Base-by-base conservation (phyloP, 2,329 filamentous ascomycete genomes). In the Diaporthe citriasiana region DNA sequence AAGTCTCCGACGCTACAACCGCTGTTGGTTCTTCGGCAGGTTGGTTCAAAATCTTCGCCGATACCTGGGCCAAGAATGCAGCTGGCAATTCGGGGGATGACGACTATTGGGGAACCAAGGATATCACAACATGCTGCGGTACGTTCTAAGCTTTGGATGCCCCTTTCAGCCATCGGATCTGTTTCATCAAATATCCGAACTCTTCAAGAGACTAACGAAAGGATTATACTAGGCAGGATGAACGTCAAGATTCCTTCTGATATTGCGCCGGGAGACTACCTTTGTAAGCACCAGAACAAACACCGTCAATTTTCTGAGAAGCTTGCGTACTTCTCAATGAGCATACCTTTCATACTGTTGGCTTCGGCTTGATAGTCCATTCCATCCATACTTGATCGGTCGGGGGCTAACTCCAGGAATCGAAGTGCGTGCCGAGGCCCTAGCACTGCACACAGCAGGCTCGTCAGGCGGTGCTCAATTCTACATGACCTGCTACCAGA, bases 31-130 rank as follows among this genome's bases (percentile, higher is more conserved):
- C 72, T 33, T 84, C 83, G 13, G 79, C 82, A 4, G 81, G 81
- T 5, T 89, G 86, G 86, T 89, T 89, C 83, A 89, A 89, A 82
- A 82, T 89, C 77, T 87, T 83, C 78, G 82, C 85, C 76, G 81
- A 84, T 76, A 83, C 85, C 1, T 86, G 85, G 84, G 79, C 82
- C 27, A 78, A 80, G 75, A 53, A 53, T 40, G 25, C 81, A 4
- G 63, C 76, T 0, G 82, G 81, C 19, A 53, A 63, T 30, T 84
- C 83, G 22, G 84, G 84, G 45, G 82, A 84, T 50, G 82, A 83
- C 74, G 86, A 87, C 77, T 81, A 79, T 78, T 88, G 86, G 86
- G 86, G 85, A 53, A 85, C 82, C 53, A 82, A 84, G 75, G 83
- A 85, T 73, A 78, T 85, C 35, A 85, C 84, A 78, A 75, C 74